Evolutionary conservation across 192 early-diverging fungal genomes (phyloP), one percentile per base, ranked within the genome.

Genomic region (Phycomyces blakesleeanus): DNA sequence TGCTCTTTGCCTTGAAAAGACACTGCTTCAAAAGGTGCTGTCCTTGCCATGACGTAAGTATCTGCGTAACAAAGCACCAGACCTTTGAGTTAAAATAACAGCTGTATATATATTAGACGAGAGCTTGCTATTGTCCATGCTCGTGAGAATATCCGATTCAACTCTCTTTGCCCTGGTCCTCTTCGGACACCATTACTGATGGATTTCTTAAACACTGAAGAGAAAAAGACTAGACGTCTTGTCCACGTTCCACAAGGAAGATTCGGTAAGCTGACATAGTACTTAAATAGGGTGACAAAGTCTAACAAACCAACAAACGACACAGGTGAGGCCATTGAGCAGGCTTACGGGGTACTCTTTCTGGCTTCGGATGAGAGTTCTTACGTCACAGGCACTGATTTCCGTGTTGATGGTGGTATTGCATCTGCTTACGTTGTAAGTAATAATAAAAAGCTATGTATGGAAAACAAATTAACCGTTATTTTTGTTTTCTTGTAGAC

Each of bases 21-120:
- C 75, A 93, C 91, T 11, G 85, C 91, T 51, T 93, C 89, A 61
- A 93, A 93, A 64, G 92, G 92, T 18, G 92, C 90, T 24, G 90
- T 93, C 27, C 67, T 92, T 27, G 83, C 90, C 40, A 87, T 93
- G 87, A 93, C 89, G 81, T 81, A 75, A 47, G 44, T 47, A 12
- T 47, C 44, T 6, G 11, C 18, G 18, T 47, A 14, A 47, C 4
- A n/a, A 7, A 10, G 6, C 40, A 47, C 1, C 2, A 18, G 44
- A 3, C 11, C 44, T n/a, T 47, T n/a, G 4, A 14, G 11, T 3
- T 47, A 47, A 47, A 2, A 12, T 47, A 14, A 14, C 40, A 6
- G 44, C 11, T 47, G 3, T 47, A 3, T 47, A 11, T 14, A 12
- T 3, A 47, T 52, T 38, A 78, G 81, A 40, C 89, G 91, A 29